phyloP scores from a whole-genome alignment of 495 filamentous ascomycete species.

The Astrothelium subdiscretum region DNA sequence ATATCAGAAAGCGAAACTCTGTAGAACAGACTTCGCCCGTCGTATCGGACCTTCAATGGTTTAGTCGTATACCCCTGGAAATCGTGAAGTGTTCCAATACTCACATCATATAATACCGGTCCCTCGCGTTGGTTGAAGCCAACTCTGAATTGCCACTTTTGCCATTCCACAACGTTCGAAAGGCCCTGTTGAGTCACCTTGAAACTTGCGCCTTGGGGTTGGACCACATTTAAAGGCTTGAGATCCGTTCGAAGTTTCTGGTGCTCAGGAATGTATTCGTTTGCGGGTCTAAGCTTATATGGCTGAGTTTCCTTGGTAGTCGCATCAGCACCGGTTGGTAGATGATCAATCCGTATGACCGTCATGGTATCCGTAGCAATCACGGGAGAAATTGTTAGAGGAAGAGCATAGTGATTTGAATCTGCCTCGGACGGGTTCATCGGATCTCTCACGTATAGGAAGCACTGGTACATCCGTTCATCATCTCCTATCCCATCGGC shows the following conservation, averaged over 20 bases:
- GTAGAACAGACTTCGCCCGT: slow-evolving; percentile 54
- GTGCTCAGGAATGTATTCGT: slow-evolving; percentile 65
- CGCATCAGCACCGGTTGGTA: slow-evolving; percentile 52
- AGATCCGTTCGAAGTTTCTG: slow-evolving; percentile 52
- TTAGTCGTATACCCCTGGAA: not conserved
- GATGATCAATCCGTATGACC: slow-evolving; percentile 48
- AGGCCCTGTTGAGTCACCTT: slow-evolving; percentile 34
- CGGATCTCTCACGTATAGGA: slow-evolving; percentile 53
- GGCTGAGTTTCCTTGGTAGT: slow-evolving; percentile 42
- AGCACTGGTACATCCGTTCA: slow-evolving; percentile 52
- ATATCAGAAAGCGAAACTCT: slow-evolving; percentile 62
- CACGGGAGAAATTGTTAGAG: slow-evolving; percentile 67
- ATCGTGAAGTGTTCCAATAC: not conserved
- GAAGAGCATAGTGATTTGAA: slow-evolving; percentile 70
- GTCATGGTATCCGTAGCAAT: slow-evolving; percentile 52
- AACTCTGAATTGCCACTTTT: slow-evolving; percentile 61
- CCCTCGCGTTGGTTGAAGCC: slow-evolving; percentile 67
- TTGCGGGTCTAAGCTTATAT: slow-evolving; percentile 44
- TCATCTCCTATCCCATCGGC: slow-evolving; percentile 52
- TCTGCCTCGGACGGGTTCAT: slow-evolving; percentile 44
- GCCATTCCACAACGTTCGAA: slow-evolving; percentile 46
- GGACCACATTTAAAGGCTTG: slow-evolving; percentile 64
- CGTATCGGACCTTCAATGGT: slow-evolving; percentile 43
- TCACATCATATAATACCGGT: slow-evolving; percentile 51
- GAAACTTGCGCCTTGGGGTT: slow-evolving; percentile 70